Evolutionary conservation across 2,329 filamentous ascomycete species (phyloP), one percentile per base, ranked within the genome.

Genomic region (Sporothrix phasma): DNA sequence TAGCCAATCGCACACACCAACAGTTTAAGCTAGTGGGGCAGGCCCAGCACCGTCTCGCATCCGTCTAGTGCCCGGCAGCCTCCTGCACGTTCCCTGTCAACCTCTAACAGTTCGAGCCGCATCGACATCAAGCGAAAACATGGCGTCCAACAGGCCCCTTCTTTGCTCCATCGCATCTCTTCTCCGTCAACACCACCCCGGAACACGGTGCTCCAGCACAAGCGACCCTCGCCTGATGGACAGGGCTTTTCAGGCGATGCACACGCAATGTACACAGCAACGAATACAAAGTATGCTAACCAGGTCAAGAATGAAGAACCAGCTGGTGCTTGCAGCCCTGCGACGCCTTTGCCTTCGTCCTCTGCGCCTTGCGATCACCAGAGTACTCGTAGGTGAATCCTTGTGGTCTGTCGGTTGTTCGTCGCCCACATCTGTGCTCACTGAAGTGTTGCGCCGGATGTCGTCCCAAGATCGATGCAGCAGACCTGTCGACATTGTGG

Each of bases 81-180:
- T 39, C 64, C 56, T 34, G 41, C 41, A 24, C 58, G 29, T 45
- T 37, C 47, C 34, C 61, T 41, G 34, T 54, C 24, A 62, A 64
- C 61, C 69, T 72, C 66, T 65, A 61, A 72, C 70, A 69, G 49
- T 67, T 65, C 41, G 62, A 70, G 70, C 70, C 70, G 67, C 70
- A 71, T 71, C 68, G 66, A 68, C 68, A 67, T 68, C 69, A 37
- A 67, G 65, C 63, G 62, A 66, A 60, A 54, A 49, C 61, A 65
- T 61, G 47, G 62, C 60, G 51, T 17, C 49, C 26, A 37, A 5
- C 8, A 31, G 13, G 26, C 7, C 49, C 17, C 45, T 19, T 22
- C 31, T 53, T 22, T 62, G 22, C 8, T 59, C 45, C 46, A 49
- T 24, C 8, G 13, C 19, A 19, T 47, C 19, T 5, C 26, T 41